Conservation (phyloP, 257 asterid genomes). For the Orobanche coerulescens region DNA sequence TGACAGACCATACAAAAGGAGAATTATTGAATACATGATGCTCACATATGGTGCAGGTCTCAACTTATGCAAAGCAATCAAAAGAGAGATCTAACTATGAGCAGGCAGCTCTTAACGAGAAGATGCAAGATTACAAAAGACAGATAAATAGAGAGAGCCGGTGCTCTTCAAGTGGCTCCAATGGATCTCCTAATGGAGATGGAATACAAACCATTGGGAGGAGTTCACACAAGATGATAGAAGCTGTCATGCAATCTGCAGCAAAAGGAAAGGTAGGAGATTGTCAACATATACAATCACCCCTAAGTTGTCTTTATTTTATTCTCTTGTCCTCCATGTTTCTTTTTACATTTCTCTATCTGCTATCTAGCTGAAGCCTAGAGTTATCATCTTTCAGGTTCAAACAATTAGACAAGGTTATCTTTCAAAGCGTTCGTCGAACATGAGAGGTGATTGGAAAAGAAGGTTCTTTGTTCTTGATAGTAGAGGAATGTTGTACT, state of each 20-base stretch:
- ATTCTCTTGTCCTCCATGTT: neutral
- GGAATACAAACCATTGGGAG: constrained; percentile 96
- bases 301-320: constrained; percentile 10
- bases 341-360: constrained; percentile 10
- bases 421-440: constrained; percentile 94
- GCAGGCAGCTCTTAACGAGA: constrained; percentile 94
- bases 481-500: constrained; percentile 98
- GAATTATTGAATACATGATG: constrained; percentile 15
- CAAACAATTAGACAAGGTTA: constrained; percentile 99
- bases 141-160: constrained; percentile 92
- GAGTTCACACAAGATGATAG: constrained; percentile 98
- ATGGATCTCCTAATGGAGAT: constrained; percentile 96
- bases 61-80: constrained; percentile 93
- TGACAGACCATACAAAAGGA: neutral
- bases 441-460: constrained; percentile 98
- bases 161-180: constrained; percentile 77
- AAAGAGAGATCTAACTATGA: constrained; percentile 91
- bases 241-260: constrained; percentile 98
- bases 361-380: constrained; percentile 26
- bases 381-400: constrained; percentile 53
- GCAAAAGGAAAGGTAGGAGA: constrained; percentile 85
- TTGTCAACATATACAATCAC: constrained; percentile 11
- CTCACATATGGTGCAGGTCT: constrained; percentile 51
- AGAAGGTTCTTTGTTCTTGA: constrained; percentile 99
- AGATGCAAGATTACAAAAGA: constrained; percentile 95